Base-by-base conservation (phyloP, 1,284 basidiomycete genomes). In the Ustilago sp. region DNA sequence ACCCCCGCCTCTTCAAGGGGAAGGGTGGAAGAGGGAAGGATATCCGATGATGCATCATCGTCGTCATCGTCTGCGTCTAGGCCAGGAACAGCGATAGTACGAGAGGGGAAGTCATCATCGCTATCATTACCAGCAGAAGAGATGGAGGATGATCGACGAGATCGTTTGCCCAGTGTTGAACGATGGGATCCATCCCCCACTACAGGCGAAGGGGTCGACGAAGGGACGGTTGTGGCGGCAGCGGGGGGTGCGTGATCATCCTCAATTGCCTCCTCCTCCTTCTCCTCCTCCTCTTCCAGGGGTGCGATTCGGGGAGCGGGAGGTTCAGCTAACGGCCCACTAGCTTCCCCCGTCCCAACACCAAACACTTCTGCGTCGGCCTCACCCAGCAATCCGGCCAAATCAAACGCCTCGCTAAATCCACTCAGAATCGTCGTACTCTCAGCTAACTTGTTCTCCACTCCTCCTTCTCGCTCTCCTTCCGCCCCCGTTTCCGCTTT, bases 281-380 rank as follows among this genome's bases (percentile, higher is more conserved):
- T 59, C 34, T 52, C 63, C 12, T 55, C 53, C 2, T 68, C 56
- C 13, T 45, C 31, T 7, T 47, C 58, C 4, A 34, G 7, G 0
- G 56, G n/a, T 5, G 70, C 70, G 28, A 41, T 60, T 3, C 65
- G 59, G 2, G 64, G 61, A 39, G 63, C 67, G 12, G 76, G 63
- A 0, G 76, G 57, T 2, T 67, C 62, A 6, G 64, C 48, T 45
- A 73, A 17, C 2, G 48, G 36, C 1, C 31, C 43, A 9, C 34
- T 59, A 2, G 55, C 34, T 50, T 57, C 34, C 0, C 74, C 75
- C 8, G 71, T 70, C 1, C 76, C 81, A 17, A 41, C 68, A 13
- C 79, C 80, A 52, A 85, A 74, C n/a, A 75, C 67, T 50, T 83
- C 80, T 28, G 82, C 83, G 54, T 85, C 84, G 1, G 84, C 84